Base-by-base conservation (phyloP, 768 basidiomycete genomes). In the Agaricus blazei region DNA sequence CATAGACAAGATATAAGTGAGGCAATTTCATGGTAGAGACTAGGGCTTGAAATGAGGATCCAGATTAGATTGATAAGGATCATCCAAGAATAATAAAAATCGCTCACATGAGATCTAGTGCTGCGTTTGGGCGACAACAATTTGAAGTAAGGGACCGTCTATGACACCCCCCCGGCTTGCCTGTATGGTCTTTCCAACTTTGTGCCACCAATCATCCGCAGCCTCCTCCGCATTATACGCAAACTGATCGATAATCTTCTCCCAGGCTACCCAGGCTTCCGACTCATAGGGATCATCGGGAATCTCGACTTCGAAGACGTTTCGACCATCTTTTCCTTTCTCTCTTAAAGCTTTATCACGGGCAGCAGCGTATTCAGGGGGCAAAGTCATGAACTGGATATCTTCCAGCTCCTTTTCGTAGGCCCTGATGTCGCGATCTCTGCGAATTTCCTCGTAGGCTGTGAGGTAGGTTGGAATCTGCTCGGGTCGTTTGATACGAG, bases 121-220 rank as follows among this genome's bases (percentile, higher is more conserved):
- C 34, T 56, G 28, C 36, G 34, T 44, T 24, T 56, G 47, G 7
- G 41, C 48, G 1, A 56, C 46, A 5, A 36, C 24, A 36, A 56
- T 50, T 24, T 45, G 48, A 19, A 56, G 29, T 5, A 38, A 8
- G 7, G 48, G 54, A 1, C 41, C 48, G n/a, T 56, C 54, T n/a
- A 50, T 15, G 1, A 36, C 4, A 15, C 48, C 41, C 1, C 54
- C 48, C 19, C 23, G 29, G n/a, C 48, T 56, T 3, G 31, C 48
- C 62, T 79, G 70, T 44, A 71, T 66, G 51, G 79, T 66, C 26
- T 78, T 56, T 8, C 80, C 80, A 76, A 78, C 81, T 52, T 75
- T 69, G 31, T 77, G 65, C 80, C 82, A 83, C 82, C 82, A 84
- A 54, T 83, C 75, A 53, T 82, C 80, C 7, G 80, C 82, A 27